Percentiles rank a stretch among this genome's conserved stretches.
phyloP scores from a whole-genome alignment of 495 filamentous ascomycete genomes.

The Niebla homalea region DNA sequence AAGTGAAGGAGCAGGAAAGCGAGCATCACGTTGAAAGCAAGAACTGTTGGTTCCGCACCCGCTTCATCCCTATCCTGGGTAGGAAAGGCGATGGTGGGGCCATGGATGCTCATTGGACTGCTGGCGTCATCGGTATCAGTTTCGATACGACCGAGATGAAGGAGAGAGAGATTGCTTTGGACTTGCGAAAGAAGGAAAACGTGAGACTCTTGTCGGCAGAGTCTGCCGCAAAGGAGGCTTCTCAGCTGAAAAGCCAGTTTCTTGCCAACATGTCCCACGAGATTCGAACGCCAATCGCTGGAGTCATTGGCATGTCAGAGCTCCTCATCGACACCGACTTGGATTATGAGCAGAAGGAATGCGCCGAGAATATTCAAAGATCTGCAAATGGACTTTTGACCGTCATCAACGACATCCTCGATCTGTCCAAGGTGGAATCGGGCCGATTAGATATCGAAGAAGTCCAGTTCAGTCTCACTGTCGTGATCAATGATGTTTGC shows the following conservation, averaged over 20 bases:
- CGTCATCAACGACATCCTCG: constrained; percentile 82
- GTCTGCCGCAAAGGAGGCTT: constrained; percentile 54
- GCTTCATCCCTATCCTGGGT: constrained; percentile 45
- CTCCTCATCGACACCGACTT: constrained; percentile 56
- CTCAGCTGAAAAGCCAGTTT: constrained; percentile 54
- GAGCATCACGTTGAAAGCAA: constrained; percentile 35
- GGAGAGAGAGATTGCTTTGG: constrained; percentile 40
- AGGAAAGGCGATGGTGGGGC: constrained; percentile 32
- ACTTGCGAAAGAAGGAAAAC: constrained; percentile 48
- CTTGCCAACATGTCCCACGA: constrained; percentile 82
- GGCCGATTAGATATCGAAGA: constrained; percentile 62
- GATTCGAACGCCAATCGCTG: constrained; percentile 67
- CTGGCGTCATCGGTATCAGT: constrained; percentile 54
- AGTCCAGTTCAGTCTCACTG: constrained; percentile 62
- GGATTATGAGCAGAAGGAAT: constrained; percentile 56
- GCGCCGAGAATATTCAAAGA: constrained; percentile 62
- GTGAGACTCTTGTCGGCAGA: constrained; percentile 48
- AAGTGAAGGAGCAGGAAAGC: constrained; percentile 32
- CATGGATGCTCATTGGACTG: constrained; percentile 33
- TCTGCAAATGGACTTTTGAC: constrained; percentile 72
- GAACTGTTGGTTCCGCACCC: constrained; percentile 49
- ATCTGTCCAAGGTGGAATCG: constrained; percentile 78
- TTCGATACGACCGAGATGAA: constrained; percentile 58
- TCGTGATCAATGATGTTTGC: constrained; percentile 57
- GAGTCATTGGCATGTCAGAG: constrained; percentile 64